A percentile compares a stretch with the other conserved stretches of the same genome.
These are phyloP conservation scores for Clarireedia sp. DNA, from an alignment of 2,329 filamentous ascomycete genomes.

Conservation along the genomic window DNA sequence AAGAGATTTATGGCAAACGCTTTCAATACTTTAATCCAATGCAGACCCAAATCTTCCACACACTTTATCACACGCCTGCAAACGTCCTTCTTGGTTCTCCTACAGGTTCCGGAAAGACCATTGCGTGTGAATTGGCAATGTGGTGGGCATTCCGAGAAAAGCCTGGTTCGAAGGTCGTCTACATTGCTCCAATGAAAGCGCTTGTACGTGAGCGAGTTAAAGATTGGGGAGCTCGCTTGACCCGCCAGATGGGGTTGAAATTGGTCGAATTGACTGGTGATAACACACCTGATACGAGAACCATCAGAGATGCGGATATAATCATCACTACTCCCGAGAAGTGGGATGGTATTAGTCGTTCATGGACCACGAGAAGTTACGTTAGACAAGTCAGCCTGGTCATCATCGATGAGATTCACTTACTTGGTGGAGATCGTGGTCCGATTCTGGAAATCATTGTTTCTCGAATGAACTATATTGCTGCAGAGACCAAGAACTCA, in stretches of 20 bases:
- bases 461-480: conserved; percentile 95
- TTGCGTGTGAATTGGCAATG: conserved; percentile 94
- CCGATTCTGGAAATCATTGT: conserved; percentile 98
- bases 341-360: conserved; percentile 98
- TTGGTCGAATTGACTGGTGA: conserved; percentile 95
- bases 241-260: conserved; percentile 74
- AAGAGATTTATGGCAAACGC: conserved; percentile 79
- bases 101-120: conserved; percentile 94
- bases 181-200: conserved; percentile 99
- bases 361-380: conserved; percentile 96
- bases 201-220: conserved; percentile 92
- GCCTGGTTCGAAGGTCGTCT: conserved; percentile 94
- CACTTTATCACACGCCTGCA: conserved; percentile 81
- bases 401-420: conserved; percentile 97
- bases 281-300: conserved; percentile 93
- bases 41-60: conserved; percentile 98
- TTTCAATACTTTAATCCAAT: conserved; percentile 99
- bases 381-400: conserved; percentile 91
- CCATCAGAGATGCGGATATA: conserved; percentile 91
- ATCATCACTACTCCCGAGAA: conserved; percentile 99
- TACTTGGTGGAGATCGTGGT: conserved; percentile 91
- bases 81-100: conserved; percentile 94
- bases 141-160: conserved; percentile 98
- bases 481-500: conserved; percentile 80
- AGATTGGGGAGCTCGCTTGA: conserved; percentile 82